Evolutionary conservation across 2,329 filamentous ascomycete species (phyloP).

Genomic region (Zalaria sp.): DNA sequence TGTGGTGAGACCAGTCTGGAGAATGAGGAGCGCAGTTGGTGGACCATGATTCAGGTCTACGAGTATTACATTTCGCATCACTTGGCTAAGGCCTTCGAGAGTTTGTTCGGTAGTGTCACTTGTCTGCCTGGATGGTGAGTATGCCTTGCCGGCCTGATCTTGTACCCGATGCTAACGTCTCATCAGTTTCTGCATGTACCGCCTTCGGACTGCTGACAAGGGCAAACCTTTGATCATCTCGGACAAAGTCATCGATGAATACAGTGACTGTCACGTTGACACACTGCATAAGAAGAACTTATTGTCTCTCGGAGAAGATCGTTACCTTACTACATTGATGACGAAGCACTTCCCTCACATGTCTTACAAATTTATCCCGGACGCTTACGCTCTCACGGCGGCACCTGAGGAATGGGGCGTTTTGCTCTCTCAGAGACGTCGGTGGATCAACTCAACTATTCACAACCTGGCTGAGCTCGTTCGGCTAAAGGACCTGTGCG

Average conservation of each 20-base stretch:
- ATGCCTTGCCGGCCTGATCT: neutral
- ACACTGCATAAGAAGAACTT: constrained; percentile 94
- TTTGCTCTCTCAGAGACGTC: constrained; percentile 88
- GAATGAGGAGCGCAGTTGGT: constrained; percentile 91
- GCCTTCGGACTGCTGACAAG: constrained; percentile 82
- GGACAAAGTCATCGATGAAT: constrained; percentile 75
- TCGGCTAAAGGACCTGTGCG: constrained; percentile 83
- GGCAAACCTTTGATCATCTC: constrained; percentile 90
- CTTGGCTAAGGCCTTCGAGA: constrained; percentile 92
- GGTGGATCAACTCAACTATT: constrained; percentile 98
- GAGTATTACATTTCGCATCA: constrained; percentile 99
- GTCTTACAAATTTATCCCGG: constrained; percentile 90
- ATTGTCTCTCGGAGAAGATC: constrained; percentile 87
- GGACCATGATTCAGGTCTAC: constrained; percentile 99
- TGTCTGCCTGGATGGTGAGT: constrained; percentile 98
- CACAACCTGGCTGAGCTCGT: constrained; percentile 91
- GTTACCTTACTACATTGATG: constrained; percentile 94
- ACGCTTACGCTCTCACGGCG: constrained; percentile 85
- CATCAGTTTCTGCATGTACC: constrained; percentile 94
- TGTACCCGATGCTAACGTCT: constrained; percentile 7
- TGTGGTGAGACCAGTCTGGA: constrained; percentile 94
- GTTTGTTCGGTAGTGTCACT: constrained; percentile 91
- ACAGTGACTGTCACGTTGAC: constrained; percentile 78
- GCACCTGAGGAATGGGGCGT: constrained; percentile 92
- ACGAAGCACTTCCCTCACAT: constrained; percentile 92